Conservation (phyloP, 345 rosid genomes). For the Sonneratia alba region DNA sequence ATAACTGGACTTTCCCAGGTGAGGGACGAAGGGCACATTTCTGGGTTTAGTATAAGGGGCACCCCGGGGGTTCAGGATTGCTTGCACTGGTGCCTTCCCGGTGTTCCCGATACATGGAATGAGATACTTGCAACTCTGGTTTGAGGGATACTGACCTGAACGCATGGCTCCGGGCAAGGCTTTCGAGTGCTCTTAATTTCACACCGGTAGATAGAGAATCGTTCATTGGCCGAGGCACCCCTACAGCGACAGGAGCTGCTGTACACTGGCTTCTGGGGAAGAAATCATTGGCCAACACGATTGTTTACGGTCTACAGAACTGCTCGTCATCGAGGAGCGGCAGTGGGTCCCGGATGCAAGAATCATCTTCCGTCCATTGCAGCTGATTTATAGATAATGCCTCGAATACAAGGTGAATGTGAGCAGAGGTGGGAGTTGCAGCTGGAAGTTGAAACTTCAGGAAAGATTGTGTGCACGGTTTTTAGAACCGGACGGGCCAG, state of each 20-base stretch:
- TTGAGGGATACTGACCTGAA: not conserved
- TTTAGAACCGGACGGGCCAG: too few species aligned
- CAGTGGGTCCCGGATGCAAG: not conserved
- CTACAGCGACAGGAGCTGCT: not conserved
- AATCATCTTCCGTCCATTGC: not conserved
- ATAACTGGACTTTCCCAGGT: conserved; percentile 19
- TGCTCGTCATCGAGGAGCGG: not conserved
- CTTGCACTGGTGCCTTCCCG: conserved; percentile 47
- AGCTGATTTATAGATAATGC: not conserved
- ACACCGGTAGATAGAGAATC: not conserved
- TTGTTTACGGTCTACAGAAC: not conserved
- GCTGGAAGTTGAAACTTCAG: too few species aligned
- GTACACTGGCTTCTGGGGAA: not conserved
- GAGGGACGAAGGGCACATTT: conserved; percentile 29
- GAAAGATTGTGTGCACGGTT: too few species aligned
- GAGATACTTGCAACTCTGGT: conserved; percentile 32
- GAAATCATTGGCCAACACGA: not conserved
- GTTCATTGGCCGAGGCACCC: not conserved
- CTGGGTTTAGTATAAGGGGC: conserved; percentile 15
- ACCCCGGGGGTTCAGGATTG: conserved; percentile 16
- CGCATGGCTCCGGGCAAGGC: not conserved
- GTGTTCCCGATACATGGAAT: conserved; percentile 49
- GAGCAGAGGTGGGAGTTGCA: too few species aligned
- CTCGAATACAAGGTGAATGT: not conserved
- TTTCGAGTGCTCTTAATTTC: not conserved